These are phyloP conservation scores for Leishmania braziliensis DNA, from an alignment of 208 protist species.

Conservation along the genomic window DNA sequence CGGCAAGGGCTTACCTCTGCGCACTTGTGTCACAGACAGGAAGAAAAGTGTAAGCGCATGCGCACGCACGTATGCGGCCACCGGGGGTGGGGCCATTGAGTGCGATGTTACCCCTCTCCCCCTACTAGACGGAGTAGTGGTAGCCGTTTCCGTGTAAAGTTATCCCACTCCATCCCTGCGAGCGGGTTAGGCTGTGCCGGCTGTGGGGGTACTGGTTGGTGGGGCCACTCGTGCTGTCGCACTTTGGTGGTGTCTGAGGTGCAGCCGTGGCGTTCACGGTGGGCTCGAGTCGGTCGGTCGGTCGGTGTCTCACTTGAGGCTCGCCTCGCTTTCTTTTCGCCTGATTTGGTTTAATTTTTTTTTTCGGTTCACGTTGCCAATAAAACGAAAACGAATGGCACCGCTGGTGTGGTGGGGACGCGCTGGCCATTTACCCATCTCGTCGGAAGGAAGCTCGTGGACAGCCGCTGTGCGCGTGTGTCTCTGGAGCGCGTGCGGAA, in stretches of 20 bases:
- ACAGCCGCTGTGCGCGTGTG: not conserved
- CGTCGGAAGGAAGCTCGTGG: too few relatives aligned
- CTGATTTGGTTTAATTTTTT: conserved; percentile 8
- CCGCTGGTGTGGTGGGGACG: too few relatives aligned
- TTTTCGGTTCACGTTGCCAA: conserved; percentile 12
- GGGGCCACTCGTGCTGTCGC: not conserved
- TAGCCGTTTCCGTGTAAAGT: not conserved
- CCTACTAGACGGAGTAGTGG: not conserved
- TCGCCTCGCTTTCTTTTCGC: not conserved
- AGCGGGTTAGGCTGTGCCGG: not conserved
- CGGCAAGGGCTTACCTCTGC: not conserved
- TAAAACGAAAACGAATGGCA: too few relatives aligned
- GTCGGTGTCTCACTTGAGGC: too few relatives aligned
- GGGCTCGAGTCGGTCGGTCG: too few relatives aligned
- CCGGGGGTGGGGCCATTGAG: not conserved
- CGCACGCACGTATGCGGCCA: not conserved
- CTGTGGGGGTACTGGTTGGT: not conserved
- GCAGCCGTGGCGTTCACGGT: not conserved
- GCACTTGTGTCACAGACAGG: not conserved
- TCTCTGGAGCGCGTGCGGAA: not conserved
- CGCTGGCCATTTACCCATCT: too few relatives aligned
- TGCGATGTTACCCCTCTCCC: too few relatives aligned
- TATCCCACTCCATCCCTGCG: not conserved
- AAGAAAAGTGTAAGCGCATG: not conserved
- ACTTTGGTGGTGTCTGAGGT: not conserved